Percentiles rank a stretch among this genome's conserved stretches.
Evolutionary conservation across 768 basidiomycete species (phyloP).

Genomic region (Obba rivulosa): DNA sequence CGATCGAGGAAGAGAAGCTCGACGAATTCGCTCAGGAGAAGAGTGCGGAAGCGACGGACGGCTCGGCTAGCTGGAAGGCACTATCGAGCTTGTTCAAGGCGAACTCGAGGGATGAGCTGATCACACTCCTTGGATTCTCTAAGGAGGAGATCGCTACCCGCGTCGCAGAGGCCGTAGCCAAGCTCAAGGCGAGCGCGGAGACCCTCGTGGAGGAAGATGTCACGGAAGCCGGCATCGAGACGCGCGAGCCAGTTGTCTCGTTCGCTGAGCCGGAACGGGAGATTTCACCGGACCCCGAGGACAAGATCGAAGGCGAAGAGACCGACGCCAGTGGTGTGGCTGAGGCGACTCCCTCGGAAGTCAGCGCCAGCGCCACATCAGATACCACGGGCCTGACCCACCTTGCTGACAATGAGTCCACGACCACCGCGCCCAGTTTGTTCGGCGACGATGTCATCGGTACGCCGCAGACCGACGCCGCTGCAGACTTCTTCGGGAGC

Average conservation of each 20-base stretch:
- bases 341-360: constrained; percentile 71
- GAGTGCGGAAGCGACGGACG: constrained; percentile 24
- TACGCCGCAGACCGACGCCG: constrained; percentile 59
- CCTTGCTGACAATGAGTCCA: constrained; percentile 66
- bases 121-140: constrained; percentile 88
- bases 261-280: constrained; percentile 72
- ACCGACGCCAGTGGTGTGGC: constrained; percentile 24
- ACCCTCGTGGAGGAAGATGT: constrained; percentile 29
- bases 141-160: constrained; percentile 77
- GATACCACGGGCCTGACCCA: constrained; percentile 45
- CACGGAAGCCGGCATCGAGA: constrained; percentile 21
- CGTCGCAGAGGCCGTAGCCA: constrained; percentile 79
- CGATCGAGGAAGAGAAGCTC: constrained; percentile 53
- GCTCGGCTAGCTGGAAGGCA: constrained; percentile 75
- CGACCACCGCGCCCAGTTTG: constrained; percentile 80
- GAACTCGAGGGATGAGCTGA: constrained; percentile 84
- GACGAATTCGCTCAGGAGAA: constrained; percentile 66
- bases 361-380: constrained; percentile 59
- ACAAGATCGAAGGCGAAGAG: constrained; percentile 37
- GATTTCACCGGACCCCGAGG: constrained; percentile 30
- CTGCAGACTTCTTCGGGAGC: constrained; percentile 86
- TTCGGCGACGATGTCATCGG: constrained; percentile 79
- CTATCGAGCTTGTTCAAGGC: constrained; percentile 84
- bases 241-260: constrained; percentile 73
- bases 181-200: constrained; percentile 46